Evolutionary conservation across 2,329 filamentous ascomycete species (phyloP), one percentile per base, ranked within the genome.

Genomic region (Pseudogymnoascus destructans): DNA sequence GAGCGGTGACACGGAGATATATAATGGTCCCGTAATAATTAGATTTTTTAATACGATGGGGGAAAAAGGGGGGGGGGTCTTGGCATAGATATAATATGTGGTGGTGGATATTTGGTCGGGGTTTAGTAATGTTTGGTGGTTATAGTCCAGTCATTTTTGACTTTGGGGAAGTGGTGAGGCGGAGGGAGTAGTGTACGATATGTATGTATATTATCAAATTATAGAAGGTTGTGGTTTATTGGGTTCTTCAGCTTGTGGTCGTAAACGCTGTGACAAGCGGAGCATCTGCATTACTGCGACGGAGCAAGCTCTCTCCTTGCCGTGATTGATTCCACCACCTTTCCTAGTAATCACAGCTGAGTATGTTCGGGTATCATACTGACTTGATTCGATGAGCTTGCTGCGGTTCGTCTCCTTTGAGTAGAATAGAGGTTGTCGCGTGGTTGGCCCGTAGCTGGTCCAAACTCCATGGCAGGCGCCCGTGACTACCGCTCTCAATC

Each of bases 281-380:
- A 42, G 4, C 17, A 3, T 21, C 19, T 23, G 13, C 17, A 23
- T 21, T 21, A 23, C 11, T 40, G 9, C 36, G 9, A 21, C 17
- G 17, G 36, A 38, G 35, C 15, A 19, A 40, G 17, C 35, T 35
- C 35, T 19, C 15, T 15, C 35, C 7, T n/a, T 35, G 25, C 25
- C 27, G 62, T 65, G n/a, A 15, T 70, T 3, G 70, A 69, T 0
- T 62, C 63, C 5, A 33, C 66, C n/a, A n/a, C n/a, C n/a, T n/a
- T n/a, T n/a, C n/a, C n/a, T n/a, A n/a, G n/a, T n/a, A n/a, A n/a
- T n/a, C n/a, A n/a, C n/a, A n/a, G n/a, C n/a, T n/a, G n/a, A n/a
- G n/a, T n/a, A n/a, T n/a, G n/a, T n/a, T n/a, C n/a, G n/a, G n/a
- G n/a, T n/a, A n/a, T n/a, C n/a, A n/a, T n/a, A n/a, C n/a, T n/a